These are phyloP conservation scores for Colletotrichum sp. DNA, from an alignment of 2,329 filamentous ascomycete genomes.

Conservation along the genomic window DNA sequence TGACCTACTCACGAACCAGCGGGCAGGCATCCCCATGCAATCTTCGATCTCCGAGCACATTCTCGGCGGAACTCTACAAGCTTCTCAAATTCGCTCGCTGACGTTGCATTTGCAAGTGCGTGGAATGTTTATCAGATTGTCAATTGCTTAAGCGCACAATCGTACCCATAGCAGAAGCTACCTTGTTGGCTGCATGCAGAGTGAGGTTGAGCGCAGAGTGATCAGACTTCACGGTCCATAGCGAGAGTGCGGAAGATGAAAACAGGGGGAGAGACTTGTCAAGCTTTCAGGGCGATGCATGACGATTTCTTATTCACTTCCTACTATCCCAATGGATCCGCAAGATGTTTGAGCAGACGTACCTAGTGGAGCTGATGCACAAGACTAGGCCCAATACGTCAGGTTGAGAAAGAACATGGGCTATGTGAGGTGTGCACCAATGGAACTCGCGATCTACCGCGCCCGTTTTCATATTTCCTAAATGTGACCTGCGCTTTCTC, in stretches of 20 bases:
- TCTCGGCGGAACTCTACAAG: not conserved
- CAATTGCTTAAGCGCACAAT: not conserved
- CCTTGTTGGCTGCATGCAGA: not conserved
- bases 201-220: not conserved
- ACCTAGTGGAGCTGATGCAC: not conserved
- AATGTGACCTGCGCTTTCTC: accelerated
- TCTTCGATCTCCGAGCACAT: not conserved
- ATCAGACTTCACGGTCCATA: not conserved
- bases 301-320: not conserved
- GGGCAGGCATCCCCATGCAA: not conserved
- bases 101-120: not conserved
- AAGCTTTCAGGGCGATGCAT: not conserved
- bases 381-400: not conserved
- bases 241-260: not conserved
- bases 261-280: not conserved
- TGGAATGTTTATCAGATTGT: not conserved
- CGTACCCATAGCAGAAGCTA: not conserved
- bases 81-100: not conserved
- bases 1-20: not conserved
- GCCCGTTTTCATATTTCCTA: not conserved
- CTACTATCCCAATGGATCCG: not conserved
- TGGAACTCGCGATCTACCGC: not conserved
- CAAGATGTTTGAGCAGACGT: not conserved
- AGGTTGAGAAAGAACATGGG: not conserved
- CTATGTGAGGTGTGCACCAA: not conserved